phyloP scores from a whole-genome alignment of 2,329 filamentous ascomycete species.

The Bipolaris bicolor region DNA sequence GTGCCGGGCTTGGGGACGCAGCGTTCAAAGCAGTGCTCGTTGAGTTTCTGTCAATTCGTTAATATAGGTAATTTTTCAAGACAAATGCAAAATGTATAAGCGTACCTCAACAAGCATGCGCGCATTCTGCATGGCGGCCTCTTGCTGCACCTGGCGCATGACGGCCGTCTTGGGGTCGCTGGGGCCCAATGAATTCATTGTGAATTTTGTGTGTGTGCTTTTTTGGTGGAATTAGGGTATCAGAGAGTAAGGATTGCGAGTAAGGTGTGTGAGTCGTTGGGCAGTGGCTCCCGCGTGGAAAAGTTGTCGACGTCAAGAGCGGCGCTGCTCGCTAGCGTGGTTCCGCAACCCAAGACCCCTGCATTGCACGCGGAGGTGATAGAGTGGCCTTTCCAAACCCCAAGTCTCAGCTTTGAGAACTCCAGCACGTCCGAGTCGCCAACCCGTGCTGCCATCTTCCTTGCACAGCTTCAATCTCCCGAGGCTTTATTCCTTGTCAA shows the following conservation, averaged over 20 bases:
- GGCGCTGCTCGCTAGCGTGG: conserved; percentile 22
- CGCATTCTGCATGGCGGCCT: conserved; percentile 59
- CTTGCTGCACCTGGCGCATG: conserved; percentile 61
- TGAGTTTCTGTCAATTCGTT: conserved; percentile 51
- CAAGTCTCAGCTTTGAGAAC: conserved; percentile 20
- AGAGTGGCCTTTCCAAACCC: conserved; percentile 19
- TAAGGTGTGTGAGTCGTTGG: conserved; percentile 5
- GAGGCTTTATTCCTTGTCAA: conserved; percentile 23
- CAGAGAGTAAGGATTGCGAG: neutral
- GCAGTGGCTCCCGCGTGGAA: conserved; percentile 18
- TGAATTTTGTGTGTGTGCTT: conserved; percentile 10
- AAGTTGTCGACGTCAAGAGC: conserved; percentile 42
- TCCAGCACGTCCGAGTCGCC: conserved; percentile 36
- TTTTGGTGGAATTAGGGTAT: neutral
- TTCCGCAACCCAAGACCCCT: conserved; percentile 26
- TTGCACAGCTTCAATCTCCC: conserved; percentile 26
- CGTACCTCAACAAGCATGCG: conserved; percentile 54
- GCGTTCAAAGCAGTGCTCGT: conserved; percentile 63
- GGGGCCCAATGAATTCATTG: conserved; percentile 44
- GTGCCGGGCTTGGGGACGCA: conserved; percentile 60
- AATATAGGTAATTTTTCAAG: neutral
- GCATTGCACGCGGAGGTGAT: conserved; percentile 36
- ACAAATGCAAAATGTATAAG: neutral
- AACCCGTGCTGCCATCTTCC: conserved; percentile 31
- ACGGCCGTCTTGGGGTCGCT: conserved; percentile 55